Base-by-base conservation (phyloP, 2,329 filamentous ascomycete species). In the Cercospora janseana region DNA sequence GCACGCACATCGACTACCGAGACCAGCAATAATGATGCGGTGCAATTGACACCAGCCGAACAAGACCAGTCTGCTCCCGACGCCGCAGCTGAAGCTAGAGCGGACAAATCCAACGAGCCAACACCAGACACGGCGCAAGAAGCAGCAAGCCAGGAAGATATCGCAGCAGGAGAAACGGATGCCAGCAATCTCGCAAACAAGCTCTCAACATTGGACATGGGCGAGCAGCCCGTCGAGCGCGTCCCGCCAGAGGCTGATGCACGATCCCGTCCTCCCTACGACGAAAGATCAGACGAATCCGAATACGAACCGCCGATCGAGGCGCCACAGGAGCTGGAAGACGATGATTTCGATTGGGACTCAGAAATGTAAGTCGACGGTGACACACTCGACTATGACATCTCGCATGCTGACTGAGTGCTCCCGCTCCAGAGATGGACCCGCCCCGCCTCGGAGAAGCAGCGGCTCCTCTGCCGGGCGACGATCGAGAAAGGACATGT, bases 401-500 rank as follows among this genome's bases (percentile, higher is more conserved):
- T 29, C 16, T 6, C 26, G 23, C 8, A 28, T 7, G 28, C 29
- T 40, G 21, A 43, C 15, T 50, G 15, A 35, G 28, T 10, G 9
- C 18, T 16, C n/a, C 8, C 6, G 12, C 18, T 21, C 23, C 43
- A 46, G 43, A n/a, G 62, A 64, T 38, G 57, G 56, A 4, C 57
- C 61, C 4, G 51, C 60, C 13, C 28, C 47, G 35, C 46, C 49
- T 23, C 46, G 44, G 46, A 40, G 45, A 21, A 40, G 48, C 18
- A 49, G 48, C 21, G 47, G 45, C 54, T 52, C n/a, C 24, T 12
- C 43, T n/a, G 16, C 43, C 8, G 13, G 20, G 23, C 8, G 29
- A 16, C 28, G 43, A n/a, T 21, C 43, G 29, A 55, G 71, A 1
- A 67, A 71, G 35, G 71, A 72, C 21, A 70, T 75, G 27, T 74